Evolutionary conservation across 2,329 filamentous ascomycete species (phyloP).

Genomic region (Xylariaceae sp.): DNA sequence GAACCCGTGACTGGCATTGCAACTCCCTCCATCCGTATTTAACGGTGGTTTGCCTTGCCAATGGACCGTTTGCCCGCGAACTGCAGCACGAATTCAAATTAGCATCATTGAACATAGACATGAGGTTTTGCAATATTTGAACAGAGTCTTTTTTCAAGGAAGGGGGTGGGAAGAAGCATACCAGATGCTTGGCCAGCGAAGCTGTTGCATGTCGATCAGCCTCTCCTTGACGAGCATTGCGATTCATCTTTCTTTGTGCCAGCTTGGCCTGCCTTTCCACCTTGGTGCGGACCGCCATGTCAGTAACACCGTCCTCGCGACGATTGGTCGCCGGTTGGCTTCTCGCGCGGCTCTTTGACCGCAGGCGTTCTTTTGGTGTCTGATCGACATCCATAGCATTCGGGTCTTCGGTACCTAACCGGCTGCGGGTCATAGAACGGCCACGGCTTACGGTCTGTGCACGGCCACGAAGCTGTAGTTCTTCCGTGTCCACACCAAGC

Average conservation of each 20-base stretch:
- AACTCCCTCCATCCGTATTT: slow-evolving; percentile 28
- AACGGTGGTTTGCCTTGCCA: slow-evolving; percentile 77
- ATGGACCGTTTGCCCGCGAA: slow-evolving; percentile 88
- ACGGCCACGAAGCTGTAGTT: slow-evolving; percentile 68
- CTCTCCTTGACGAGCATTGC: slow-evolving; percentile 95
- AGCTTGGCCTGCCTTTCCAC: slow-evolving; percentile 85
- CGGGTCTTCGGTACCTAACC: slow-evolving; percentile 58
- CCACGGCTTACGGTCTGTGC: slow-evolving; percentile 64
- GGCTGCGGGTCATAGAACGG: slow-evolving; percentile 62
- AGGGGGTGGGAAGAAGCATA: slow-evolving; percentile 39
- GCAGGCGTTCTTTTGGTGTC: slow-evolving; percentile 55
- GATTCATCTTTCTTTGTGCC: slow-evolving; percentile 97
- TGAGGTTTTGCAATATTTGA: neutral
- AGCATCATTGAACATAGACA: slow-evolving; percentile 24
- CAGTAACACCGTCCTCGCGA: slow-evolving; percentile 70
- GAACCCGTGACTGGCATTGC: neutral
- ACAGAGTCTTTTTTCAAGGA: slow-evolving; percentile 4
- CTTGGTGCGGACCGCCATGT: slow-evolving; percentile 64
- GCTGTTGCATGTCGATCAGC: slow-evolving; percentile 85
- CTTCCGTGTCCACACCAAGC: slow-evolving; percentile 78
- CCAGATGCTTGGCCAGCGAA: slow-evolving; percentile 83
- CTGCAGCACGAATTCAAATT: slow-evolving; percentile 41
- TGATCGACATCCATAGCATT: slow-evolving; percentile 73
- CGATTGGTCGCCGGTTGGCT: slow-evolving; percentile 62
- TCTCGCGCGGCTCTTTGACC: slow-evolving; percentile 69